Base-by-base conservation (phyloP, 257 asterid genomes). In the Cruciata laevipes region DNA sequence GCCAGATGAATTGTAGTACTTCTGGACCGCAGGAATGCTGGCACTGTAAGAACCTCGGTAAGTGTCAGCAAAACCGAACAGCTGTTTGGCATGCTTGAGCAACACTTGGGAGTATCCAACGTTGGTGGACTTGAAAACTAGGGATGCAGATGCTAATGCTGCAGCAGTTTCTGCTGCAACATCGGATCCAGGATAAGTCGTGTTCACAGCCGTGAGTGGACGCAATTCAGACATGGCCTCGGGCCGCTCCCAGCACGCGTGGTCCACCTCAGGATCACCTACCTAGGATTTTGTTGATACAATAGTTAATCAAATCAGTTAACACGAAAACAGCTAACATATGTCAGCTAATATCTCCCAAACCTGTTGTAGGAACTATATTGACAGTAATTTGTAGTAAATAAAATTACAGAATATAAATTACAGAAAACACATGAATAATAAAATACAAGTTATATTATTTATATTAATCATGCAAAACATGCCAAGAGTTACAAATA, bases 101-200 rank as follows among this genome's bases (percentile, higher is more conserved):
- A 88, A 86, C 58, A 56, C 44, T 14, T 71, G 44, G 11, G 95
- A 83, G 72, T 88, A 88, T 0, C 52, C 64, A 3, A 69, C 17
- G 52, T 83, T 58, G n/a, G 65, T 76, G 4, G 79, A 69, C 66
- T 73, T 66, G 76, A 82, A 85, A 4, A 82, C 92, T 33, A 88
- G 71, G 8, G 92, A 88, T 7, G 92, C 85, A 25, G 92, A 76
- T 0, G 95, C 92, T 86, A 85, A 68, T 14, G 95, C 92, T 23
- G 95, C 92, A 5, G 95, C 88, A 37, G 90, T 83, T 78, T 88
- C 95, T n/a, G 92, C 95, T 13, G 86, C 85, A 42, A 87, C 83
- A 2, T 87, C 95, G 20, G 95, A 69, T 13, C 91, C 91, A 0
- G 95, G 95, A 70, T 74, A 57, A 0, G 91, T 68, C 23, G 61